Conservation (phyloP, 2,329 filamentous ascomycete genomes). For the Colletotrichum liriopes region DNA sequence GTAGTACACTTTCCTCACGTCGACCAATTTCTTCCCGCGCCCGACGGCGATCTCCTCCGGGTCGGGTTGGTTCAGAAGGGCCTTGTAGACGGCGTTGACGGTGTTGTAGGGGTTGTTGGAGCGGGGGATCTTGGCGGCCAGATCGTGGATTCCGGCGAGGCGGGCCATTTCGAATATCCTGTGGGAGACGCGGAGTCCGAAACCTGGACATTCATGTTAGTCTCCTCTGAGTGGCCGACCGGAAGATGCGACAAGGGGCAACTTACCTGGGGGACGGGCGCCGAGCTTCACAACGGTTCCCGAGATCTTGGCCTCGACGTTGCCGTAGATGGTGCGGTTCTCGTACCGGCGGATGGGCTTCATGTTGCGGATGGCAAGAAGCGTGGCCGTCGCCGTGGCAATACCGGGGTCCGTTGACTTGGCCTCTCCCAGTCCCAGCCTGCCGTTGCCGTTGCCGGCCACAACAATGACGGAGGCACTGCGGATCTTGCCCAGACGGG, state of each 20-base stretch:
- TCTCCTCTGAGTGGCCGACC: neutral
- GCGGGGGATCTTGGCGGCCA: conserved; percentile 86
- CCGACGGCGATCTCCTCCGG: conserved; percentile 93
- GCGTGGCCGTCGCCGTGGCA: conserved; percentile 80
- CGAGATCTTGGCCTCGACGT: conserved; percentile 86
- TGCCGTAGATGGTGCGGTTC: conserved; percentile 90
- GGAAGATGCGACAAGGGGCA: conserved; percentile 12
- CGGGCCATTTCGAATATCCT: conserved; percentile 96
- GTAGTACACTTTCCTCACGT: conserved; percentile 98
- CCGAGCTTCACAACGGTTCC: conserved; percentile 89
- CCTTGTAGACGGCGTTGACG: conserved; percentile 90
- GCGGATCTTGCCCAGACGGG: conserved; percentile 92
- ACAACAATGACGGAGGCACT: conserved; percentile 83
- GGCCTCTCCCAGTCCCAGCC: conserved; percentile 90
- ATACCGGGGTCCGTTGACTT: conserved; percentile 84
- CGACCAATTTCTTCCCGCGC: conserved; percentile 94
- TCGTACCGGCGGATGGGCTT: conserved; percentile 93
- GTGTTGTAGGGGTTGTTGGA: conserved; percentile 98
- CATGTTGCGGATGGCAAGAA: conserved; percentile 92
- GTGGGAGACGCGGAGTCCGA: conserved; percentile 91
- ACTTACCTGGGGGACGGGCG: conserved; percentile 88
- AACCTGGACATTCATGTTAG: conserved; percentile 71
- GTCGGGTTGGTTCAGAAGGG: conserved; percentile 85
- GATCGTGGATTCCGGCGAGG: conserved; percentile 87
- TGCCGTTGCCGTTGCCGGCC: conserved; percentile 88